These are phyloP conservation scores for Kodamaea alishanica DNA, from an alignment of 1,139 yeast genomes.

Conservation along the genomic window DNA sequence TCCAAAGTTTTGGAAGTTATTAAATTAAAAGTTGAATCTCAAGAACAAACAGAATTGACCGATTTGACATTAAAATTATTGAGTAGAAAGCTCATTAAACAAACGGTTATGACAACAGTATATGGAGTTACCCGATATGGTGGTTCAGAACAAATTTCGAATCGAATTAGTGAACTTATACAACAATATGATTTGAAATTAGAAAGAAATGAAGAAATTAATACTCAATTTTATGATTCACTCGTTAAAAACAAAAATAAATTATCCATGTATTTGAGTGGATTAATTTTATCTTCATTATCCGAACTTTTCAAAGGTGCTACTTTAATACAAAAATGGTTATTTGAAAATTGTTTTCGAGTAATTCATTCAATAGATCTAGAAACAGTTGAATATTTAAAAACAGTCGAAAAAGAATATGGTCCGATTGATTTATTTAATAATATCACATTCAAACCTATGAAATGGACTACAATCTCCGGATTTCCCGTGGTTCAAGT, in stretches of 20 bases:
- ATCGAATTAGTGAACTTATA: slow-evolving; percentile 22
- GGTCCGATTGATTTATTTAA: slow-evolving; percentile 17
- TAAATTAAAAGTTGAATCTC: slow-evolving; percentile 13
- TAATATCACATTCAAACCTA: slow-evolving; percentile 23
- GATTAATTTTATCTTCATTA: slow-evolving; percentile 30
- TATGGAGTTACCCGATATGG: slow-evolving; percentile 45
- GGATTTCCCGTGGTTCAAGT: slow-evolving; percentile 45
- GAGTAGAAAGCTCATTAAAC: slow-evolving; percentile 36
- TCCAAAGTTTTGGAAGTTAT: slow-evolving; percentile 31
- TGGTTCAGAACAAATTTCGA: slow-evolving; percentile 31
- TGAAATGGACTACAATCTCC: slow-evolving; percentile 43
- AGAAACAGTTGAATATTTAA: slow-evolving; percentile 15
- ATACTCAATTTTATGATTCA: slow-evolving; percentile 1
- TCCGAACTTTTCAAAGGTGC: slow-evolving; percentile 36
- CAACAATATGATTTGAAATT: slow-evolving; percentile 14
- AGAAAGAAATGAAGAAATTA: slow-evolving; percentile 5
- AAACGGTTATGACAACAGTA: slow-evolving; percentile 48
- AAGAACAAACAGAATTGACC: slow-evolving; percentile 17
- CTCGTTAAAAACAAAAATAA: slow-evolving; percentile 2
- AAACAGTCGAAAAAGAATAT: slow-evolving; percentile 3
- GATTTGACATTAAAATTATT: slow-evolving; percentile 15
- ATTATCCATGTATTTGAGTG: slow-evolving; percentile 25
- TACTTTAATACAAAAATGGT: slow-evolving; percentile 35
- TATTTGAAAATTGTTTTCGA: slow-evolving; percentile 28
- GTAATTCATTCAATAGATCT: slow-evolving; percentile 28